A percentile compares a stretch with the other conserved stretches of the same genome.
Conservation (phyloP, 2,329 filamentous ascomycete species). For the Paracamarosporium sp. region DNA sequence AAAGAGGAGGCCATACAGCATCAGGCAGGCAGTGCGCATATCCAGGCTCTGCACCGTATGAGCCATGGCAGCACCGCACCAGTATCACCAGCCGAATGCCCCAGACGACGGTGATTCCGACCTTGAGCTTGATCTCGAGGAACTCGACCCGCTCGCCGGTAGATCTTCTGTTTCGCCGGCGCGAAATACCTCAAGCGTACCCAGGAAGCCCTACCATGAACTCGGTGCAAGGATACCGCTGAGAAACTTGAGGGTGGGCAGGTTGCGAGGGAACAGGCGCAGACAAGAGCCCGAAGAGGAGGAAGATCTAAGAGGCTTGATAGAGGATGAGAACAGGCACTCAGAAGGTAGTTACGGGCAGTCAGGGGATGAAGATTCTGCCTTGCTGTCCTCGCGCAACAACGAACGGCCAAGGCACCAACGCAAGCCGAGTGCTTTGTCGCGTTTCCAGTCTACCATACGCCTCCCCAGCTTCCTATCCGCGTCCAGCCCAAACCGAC, state of each 20-base stretch:
- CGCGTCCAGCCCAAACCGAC: constrained; percentile 24
- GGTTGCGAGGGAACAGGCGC: constrained; percentile 50
- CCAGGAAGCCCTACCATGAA: constrained; percentile 45
- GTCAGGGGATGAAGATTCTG: constrained; percentile 72
- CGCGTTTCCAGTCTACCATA: constrained; percentile 60
- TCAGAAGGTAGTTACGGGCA: constrained; percentile 66
- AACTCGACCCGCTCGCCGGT: constrained; percentile 70
- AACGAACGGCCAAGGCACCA: constrained; percentile 29
- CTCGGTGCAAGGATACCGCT: constrained; percentile 70
- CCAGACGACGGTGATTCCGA: constrained; percentile 73
- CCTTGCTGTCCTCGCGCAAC: constrained; percentile 65
- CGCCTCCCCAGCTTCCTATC: constrained; percentile 72
- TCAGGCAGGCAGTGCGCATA: neutral
- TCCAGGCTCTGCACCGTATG: constrained; percentile 28
- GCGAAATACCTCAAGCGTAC: constrained; percentile 37
- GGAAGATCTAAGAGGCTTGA: constrained; percentile 68
- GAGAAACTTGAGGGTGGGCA: constrained; percentile 63
- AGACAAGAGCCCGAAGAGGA: constrained; percentile 63
- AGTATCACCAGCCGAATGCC: constrained; percentile 61
- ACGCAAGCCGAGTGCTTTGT: constrained; percentile 44
- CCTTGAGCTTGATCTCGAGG: constrained; percentile 77
- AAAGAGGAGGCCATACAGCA: neutral
- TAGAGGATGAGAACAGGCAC: constrained; percentile 66
- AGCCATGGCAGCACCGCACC: constrained; percentile 55
- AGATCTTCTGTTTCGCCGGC: constrained; percentile 31